Base-by-base conservation (phyloP, 2,329 filamentous ascomycete genomes). In the Clarireedia monteithiana region DNA sequence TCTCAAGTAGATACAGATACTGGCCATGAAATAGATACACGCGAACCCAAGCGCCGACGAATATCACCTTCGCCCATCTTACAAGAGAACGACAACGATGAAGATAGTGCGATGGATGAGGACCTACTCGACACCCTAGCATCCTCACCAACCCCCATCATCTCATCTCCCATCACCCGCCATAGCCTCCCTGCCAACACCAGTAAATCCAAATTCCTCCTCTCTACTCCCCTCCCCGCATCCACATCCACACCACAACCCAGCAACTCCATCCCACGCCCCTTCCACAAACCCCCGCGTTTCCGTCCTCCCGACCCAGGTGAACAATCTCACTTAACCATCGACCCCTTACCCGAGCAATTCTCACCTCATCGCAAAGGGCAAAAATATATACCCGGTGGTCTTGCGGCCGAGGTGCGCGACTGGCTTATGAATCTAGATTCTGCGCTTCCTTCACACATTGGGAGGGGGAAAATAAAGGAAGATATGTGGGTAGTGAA, bases 311-410 rank as follows among this genome's bases (percentile, higher is more conserved):
- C 63, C 20, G 67, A 68, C 48, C 59, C 56, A 9, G 45, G 58
- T 0, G 57, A 60, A n/a, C 48, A 49, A 27, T 23, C 49, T 7
- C 58, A 60, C 36, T 44, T 55, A 12, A 51, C 58, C 23, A 7
- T 15, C 7, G 66, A 69, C 48, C 75, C 76, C 0, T 67, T 78
- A 0, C 77, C 78, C 0, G 75, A 79, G 42, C 71, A 75, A 40
- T 82, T 82, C 65, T 80, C 78, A 0, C 79, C 79, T 1, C 74
- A 76, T 48, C 71, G 77, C 26, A 74, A 73, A 57, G 73, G 72
- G 0, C 72, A 77, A 59, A 76, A 75, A 61, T 81, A 77, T 59
- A 47, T 78, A 0, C 67, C 73, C 1, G 71, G 73, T 3, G 79
- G 78, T 1, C 67, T 79, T 53, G 79, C 79, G 3, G 70, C 73